phyloP scores from a whole-genome alignment of 2,329 filamentous ascomycete species.

The Apiospora malaysiana region DNA sequence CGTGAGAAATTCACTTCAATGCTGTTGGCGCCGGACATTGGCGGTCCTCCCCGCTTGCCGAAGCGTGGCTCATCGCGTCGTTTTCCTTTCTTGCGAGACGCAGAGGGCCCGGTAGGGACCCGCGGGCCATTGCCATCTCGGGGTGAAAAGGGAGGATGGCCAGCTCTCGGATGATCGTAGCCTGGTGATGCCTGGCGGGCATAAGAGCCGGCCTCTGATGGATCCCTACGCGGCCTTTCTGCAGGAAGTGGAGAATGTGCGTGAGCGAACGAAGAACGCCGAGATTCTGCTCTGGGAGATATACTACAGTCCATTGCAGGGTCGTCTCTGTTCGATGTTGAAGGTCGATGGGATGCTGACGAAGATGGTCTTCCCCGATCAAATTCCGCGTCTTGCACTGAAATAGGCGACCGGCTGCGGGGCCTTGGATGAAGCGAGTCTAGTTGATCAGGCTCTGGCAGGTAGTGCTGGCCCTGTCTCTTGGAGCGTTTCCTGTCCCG shows the following conservation, averaged over 20 bases:
- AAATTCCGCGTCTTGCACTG: constrained; percentile 30
- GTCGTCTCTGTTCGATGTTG: constrained; percentile 29
- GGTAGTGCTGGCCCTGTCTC: constrained; percentile 27
- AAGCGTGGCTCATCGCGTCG: constrained; percentile 48
- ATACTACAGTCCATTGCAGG: constrained; percentile 35
- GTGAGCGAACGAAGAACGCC: constrained; percentile 40
- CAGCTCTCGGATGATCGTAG: constrained; percentile 31
- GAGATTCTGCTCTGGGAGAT: constrained; percentile 36
- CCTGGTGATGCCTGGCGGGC: constrained; percentile 35
- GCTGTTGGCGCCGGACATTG: constrained; percentile 54
- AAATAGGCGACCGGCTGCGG: constrained; percentile 36
- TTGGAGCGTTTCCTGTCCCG: constrained; percentile 36
- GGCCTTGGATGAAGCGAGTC: constrained; percentile 31
- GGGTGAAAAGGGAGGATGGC: constrained; percentile 37
- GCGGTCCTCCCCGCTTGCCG: constrained; percentile 40
- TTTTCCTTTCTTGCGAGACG: constrained; percentile 44
- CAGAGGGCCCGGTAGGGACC: constrained; percentile 32
- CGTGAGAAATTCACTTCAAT: constrained; percentile 56
- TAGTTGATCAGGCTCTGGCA: constrained; percentile 28
- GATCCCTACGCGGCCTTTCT: constrained; percentile 31
- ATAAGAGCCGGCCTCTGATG: constrained; percentile 34
- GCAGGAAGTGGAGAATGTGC: constrained; percentile 36
- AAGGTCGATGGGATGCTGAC: constrained; percentile 26
- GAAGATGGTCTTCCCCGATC: constrained; percentile 31
- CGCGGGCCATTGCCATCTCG: constrained; percentile 30